Base-by-base conservation (phyloP, 2,329 filamentous ascomycete genomes). In the Colletotrichum caudatum region DNA sequence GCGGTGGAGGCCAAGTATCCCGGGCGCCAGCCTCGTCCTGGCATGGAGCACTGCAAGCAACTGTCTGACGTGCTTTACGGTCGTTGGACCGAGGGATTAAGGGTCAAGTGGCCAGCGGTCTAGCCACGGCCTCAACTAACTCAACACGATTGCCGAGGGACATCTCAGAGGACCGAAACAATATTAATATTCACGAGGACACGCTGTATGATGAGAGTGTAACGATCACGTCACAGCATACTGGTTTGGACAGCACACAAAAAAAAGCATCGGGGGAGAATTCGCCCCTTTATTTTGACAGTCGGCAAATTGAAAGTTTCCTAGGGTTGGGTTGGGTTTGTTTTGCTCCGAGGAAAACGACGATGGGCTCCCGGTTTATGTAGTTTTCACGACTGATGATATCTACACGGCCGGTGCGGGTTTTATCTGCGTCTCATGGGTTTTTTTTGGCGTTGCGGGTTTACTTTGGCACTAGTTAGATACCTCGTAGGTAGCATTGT, bases 21-120 rank as follows among this genome's bases (percentile, higher is more conserved):
- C 1, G 88, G 87, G 1, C 85, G 86, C 50, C 83, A 87, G 64
- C 78, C 87, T 2, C 82, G 82, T 58, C 88, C 90, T 1, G 95
- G 94, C 2, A 95, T 98, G 93, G 95, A 98, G 81, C 95, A 98
- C 81, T 93, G 92, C 75, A 94, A 94, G 78, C 90, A 97, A 79
- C 86, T 98, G 48, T 94, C 93, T 1, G 94, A 98, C 80, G 93
- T 97, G 26, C 88, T 99, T 26, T 98, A 98, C 82, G 90, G 91
- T 20, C 89, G 95, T 54, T 99, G 96, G 96, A 90, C 92, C 3
- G 93, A 97, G 70, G 94, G 94, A 1, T 84, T 98, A 76, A 90
- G 91, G 74, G 87, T 89, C 66, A 86, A 92, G 67, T 95, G 92
- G 92, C 86, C 87, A 3, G 83, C 82, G 5, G 74, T 82, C 23